phyloP scores from a whole-genome alignment of 139 green algal species.

The Chlamydomonas eustigma region DNA sequence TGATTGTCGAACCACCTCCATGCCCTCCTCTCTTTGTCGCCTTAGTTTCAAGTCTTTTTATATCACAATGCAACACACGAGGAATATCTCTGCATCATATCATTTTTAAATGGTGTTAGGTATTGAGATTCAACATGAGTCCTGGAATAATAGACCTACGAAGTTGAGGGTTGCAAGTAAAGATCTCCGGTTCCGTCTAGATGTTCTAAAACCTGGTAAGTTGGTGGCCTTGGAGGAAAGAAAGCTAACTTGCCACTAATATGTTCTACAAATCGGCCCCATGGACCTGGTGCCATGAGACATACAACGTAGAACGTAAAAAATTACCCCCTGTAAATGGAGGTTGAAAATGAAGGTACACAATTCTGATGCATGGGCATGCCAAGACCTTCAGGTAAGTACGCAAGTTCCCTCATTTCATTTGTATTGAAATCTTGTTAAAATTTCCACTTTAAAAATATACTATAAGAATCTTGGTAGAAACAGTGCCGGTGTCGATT shows the following conservation, averaged over 20 bases:
- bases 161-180: constrained; percentile 51
- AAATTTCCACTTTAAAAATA: background rate
- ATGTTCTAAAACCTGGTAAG: constrained; percentile 63
- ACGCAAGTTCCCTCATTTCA: no score
- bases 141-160: no score
- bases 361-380: constrained; percentile 7
- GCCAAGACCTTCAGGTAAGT: no score
- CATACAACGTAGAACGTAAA: background rate
- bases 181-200: constrained; percentile 47
- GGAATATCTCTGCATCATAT: constrained; percentile 6
- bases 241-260: constrained; percentile 45
- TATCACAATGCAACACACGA: background rate
- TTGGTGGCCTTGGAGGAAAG: constrained; percentile 75
- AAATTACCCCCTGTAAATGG: no score
- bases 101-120: no score
- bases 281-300: constrained; percentile 15
- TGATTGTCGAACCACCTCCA: constrained; percentile 34
- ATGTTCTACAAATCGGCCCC: constrained; percentile 25
- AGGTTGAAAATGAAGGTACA: no score
- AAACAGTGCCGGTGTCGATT: no score
- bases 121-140: no score
- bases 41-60: constrained; percentile 6
- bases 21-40: background rate
- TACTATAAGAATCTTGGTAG: no score
- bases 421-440: background rate